Evolutionary conservation across 768 basidiomycete species (phyloP).

Genomic region (Suillus cothurnatus): DNA sequence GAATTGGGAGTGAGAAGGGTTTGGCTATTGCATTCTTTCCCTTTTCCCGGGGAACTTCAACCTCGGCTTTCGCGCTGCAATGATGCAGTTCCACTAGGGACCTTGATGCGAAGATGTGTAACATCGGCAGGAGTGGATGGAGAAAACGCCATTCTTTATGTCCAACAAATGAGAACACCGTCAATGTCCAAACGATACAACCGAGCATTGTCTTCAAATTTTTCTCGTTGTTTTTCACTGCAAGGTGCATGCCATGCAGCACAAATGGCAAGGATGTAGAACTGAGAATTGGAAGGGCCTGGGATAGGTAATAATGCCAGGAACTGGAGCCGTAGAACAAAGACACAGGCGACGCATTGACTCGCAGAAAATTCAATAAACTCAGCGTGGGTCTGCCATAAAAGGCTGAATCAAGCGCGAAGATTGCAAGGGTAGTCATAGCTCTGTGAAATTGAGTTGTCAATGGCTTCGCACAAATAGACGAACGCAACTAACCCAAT

Average conservation of each 20-base stretch:
- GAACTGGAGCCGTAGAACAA: slow-evolving; percentile 88
- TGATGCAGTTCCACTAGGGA: slow-evolving; percentile 57
- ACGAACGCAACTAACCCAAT: slow-evolving; percentile 47
- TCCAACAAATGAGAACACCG: slow-evolving; percentile 74
- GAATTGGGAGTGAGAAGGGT: slow-evolving; percentile 34
- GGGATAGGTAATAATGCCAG: slow-evolving; percentile 89
- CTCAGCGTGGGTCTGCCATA: slow-evolving; percentile 71
- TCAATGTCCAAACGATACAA: slow-evolving; percentile 60
- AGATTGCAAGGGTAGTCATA: slow-evolving; percentile 30
- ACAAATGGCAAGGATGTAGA: slow-evolving; percentile 74
- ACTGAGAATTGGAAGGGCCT: slow-evolving; percentile 83
- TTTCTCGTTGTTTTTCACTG: slow-evolving; percentile 20
- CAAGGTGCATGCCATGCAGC: slow-evolving; percentile 57
- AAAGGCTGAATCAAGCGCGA: slow-evolving; percentile 68
- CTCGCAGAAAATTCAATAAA: slow-evolving; percentile 76
- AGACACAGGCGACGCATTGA: slow-evolving; percentile 85
- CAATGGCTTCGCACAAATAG: slow-evolving; percentile 8
- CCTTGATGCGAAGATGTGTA: slow-evolving; percentile 78
- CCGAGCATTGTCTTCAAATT: slow-evolving; percentile 48
- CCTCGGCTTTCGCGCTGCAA: slow-evolving; percentile 3
- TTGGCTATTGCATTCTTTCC: slow-evolving; percentile 7
- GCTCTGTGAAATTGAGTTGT: slow-evolving; percentile 16
- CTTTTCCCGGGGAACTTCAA: slow-evolving; percentile 5
- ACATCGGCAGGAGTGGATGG: slow-evolving; percentile 84
- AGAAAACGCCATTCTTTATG: slow-evolving; percentile 99